These are phyloP conservation scores for sorghum (Sorghum bicolor) DNA, from an alignment of 176 grass and related monocot genomes.

Conservation along the genomic window DNA sequence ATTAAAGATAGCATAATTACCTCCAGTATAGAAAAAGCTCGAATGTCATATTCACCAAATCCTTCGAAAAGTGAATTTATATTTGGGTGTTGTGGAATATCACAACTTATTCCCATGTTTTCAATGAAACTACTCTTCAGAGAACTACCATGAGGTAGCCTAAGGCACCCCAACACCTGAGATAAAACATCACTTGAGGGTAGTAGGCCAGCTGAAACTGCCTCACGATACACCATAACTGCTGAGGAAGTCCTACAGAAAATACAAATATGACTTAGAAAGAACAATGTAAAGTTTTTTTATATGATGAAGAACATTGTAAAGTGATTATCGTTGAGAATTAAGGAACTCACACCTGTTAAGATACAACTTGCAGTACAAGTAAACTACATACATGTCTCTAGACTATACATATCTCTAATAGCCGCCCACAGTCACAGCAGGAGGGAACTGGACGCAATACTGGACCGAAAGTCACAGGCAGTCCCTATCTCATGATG, in stretches of 20 bases:
- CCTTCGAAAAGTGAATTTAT: constrained; percentile 82
- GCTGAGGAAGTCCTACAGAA: constrained; percentile 75
- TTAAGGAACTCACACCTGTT: background rate
- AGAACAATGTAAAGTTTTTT: background rate
- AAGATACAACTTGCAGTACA: background rate
- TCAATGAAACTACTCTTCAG: constrained; percentile 71
- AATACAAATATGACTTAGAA: background rate
- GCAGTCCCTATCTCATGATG: background rate
- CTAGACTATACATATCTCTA: background rate
- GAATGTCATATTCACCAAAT: constrained; percentile 90
- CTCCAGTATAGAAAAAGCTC: constrained; percentile 84
- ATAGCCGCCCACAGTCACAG: background rate
- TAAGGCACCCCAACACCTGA: constrained; percentile 93
- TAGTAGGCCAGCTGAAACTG: constrained; percentile 57
- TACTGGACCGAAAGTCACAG: background rate
- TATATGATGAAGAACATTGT: background rate
- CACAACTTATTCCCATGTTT: constrained; percentile 63
- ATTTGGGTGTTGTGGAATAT: constrained; percentile 69
- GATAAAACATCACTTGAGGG: constrained; percentile 85
- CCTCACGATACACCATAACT: constrained; percentile 62
- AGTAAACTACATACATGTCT: background rate
- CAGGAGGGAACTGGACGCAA: no score
- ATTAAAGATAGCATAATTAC: constrained; percentile 36
- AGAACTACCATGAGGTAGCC: constrained; percentile 65
- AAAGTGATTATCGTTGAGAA: background rate